A percentile compares a stretch with the other conserved stretches of the same genome.
These are phyloP conservation scores for Anethum foeniculum DNA, from an alignment of 140 eudicot genomes.

Conservation along the genomic window DNA sequence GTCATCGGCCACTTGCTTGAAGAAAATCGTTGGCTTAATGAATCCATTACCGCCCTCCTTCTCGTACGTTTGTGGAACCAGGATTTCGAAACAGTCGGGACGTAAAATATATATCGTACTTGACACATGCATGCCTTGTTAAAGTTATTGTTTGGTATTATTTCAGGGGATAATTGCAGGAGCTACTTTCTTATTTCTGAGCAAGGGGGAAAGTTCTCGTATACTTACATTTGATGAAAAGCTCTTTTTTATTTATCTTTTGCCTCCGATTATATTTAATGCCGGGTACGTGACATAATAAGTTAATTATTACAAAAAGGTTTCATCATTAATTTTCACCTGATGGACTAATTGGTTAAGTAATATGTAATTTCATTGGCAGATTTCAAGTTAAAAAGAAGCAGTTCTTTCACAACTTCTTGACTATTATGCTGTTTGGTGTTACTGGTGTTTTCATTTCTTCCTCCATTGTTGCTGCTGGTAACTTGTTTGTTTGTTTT, in stretches of 20 bases:
- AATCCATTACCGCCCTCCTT: slow-evolving; percentile 71
- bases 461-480: slow-evolving; percentile 60
- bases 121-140: too few relatives aligned
- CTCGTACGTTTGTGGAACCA: slow-evolving; percentile 27
- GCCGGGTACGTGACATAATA: slow-evolving; percentile 69
- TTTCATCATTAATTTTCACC: not conserved
- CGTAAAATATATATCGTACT: too few relatives aligned
- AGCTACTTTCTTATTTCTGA: slow-evolving; percentile 41
- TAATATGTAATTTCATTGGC: slow-evolving; percentile 12
- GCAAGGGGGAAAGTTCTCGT: slow-evolving; percentile 68
- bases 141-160: not conserved
- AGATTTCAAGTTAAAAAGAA: slow-evolving; percentile 98
- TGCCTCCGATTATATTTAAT: slow-evolving; percentile 94
- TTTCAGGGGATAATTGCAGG: slow-evolving; percentile 68
- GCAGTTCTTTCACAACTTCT: slow-evolving; percentile 82
- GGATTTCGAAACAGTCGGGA: too few relatives aligned
- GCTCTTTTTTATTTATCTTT: slow-evolving; percentile 80
- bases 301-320: not conserved
- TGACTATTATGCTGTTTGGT: slow-evolving; percentile 86
- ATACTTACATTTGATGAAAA: slow-evolving; percentile 75
- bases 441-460: slow-evolving; percentile 86
- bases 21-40: slow-evolving; percentile 78
- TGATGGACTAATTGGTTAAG: not conserved
- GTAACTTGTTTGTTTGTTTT: slow-evolving; percentile 17
- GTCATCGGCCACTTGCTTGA: slow-evolving; percentile 70